Percentiles rank a stretch among this genome's conserved stretches.
Evolutionary conservation across 169 alveolate species (phyloP).

Genomic region (Theileria parva): DNA sequence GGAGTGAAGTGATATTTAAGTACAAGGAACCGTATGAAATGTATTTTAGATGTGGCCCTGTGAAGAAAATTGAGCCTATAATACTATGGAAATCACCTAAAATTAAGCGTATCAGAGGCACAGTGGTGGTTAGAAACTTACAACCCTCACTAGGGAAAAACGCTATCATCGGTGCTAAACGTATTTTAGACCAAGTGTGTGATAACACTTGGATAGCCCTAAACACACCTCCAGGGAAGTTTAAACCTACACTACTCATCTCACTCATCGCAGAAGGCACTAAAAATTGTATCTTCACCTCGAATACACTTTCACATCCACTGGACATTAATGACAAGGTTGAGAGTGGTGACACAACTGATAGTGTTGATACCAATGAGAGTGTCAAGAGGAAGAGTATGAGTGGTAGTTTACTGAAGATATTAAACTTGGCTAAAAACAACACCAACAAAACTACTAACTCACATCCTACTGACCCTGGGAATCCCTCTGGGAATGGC

Average conservation of each 20-base stretch:
- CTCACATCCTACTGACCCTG: not conserved
- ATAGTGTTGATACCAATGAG: not conserved
- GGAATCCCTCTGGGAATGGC: not conserved
- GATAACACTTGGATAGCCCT: slow-evolving; percentile 57
- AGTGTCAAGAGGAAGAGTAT: not conserved
- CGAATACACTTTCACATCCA: not conserved
- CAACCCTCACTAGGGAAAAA: slow-evolving; percentile 59
- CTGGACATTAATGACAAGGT: not conserved
- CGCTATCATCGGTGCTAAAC: slow-evolving; percentile 48
- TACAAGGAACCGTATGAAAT: slow-evolving; percentile 60
- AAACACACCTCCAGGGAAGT: slow-evolving; percentile 48
- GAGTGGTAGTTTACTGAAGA: slow-evolving; percentile 43
- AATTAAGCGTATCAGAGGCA: slow-evolving; percentile 56
- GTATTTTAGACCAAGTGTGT: slow-evolving; percentile 42
- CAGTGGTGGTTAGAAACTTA: slow-evolving; percentile 42
- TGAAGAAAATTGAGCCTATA: slow-evolving; percentile 51
- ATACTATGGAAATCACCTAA: slow-evolving; percentile 22
- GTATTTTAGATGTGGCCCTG: slow-evolving; percentile 42
- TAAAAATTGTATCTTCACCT: slow-evolving; percentile 29
- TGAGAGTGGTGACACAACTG: not conserved
- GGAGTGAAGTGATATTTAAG: slow-evolving; percentile 37
- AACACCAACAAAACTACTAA: no score
- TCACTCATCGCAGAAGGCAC: slow-evolving; percentile 64
- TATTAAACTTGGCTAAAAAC: slow-evolving; percentile 36
- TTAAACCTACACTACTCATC: slow-evolving; percentile 34